Evolutionary conservation across 2,329 filamentous ascomycete genomes (phyloP).

Genomic region (Cercospora beticola): DNA sequence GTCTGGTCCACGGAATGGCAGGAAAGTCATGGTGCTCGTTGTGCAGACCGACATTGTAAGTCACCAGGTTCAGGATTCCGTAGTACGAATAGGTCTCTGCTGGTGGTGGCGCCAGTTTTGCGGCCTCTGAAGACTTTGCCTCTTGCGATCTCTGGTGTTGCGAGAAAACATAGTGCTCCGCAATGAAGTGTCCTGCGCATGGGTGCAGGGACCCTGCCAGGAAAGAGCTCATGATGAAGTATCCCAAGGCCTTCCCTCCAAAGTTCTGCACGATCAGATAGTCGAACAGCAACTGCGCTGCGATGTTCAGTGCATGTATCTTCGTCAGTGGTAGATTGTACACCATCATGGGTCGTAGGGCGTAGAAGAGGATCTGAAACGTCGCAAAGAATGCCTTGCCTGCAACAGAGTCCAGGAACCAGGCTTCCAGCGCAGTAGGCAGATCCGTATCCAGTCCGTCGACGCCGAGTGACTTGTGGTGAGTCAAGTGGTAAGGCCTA

Average conservation of each 20-base stretch:
- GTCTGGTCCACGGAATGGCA: conserved; percentile 87
- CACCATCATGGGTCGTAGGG: conserved; percentile 89
- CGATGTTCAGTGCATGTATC: conserved; percentile 80
- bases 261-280: conserved; percentile 61
- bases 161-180: conserved; percentile 72
- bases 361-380: conserved; percentile 99
- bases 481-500: conserved; percentile 94
- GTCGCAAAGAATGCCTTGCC: conserved; percentile 99
- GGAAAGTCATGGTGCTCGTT: conserved; percentile 99
- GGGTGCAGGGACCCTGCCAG: conserved; percentile 91
- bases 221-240: conserved; percentile 87
- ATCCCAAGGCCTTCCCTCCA: conserved; percentile 67
- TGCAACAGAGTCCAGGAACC: conserved; percentile 90
- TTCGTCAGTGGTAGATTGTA: conserved; percentile 84
- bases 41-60: conserved; percentile 96
- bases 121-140: conserved; percentile 46
- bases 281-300: conserved; percentile 76
- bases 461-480: conserved; percentile 97
- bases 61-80: conserved; percentile 83
- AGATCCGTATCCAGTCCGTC: conserved; percentile 95
- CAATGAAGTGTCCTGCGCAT: conserved; percentile 95
- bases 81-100: conserved; percentile 99
- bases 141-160: conserved; percentile 50
- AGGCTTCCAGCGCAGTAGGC: conserved; percentile 83
- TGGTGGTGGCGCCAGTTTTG: conserved; percentile 49